Evolutionary conservation across 2,329 filamentous ascomycete species (phyloP), one percentile per base, ranked within the genome.

Genomic region (Nigrospora oryzae): DNA sequence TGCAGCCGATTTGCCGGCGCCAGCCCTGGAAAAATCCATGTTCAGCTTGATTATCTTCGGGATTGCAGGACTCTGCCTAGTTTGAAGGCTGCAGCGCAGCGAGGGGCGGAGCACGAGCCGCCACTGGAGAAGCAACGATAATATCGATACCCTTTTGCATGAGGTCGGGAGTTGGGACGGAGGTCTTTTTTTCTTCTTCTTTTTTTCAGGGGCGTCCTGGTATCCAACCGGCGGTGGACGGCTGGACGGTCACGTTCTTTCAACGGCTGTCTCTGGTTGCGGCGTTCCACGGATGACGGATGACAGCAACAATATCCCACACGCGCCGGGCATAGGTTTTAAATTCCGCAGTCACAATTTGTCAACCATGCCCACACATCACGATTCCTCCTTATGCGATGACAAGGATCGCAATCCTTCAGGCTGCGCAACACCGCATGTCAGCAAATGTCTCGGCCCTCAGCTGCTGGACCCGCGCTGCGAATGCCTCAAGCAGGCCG

Each of bases 21-120:
- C 44, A 38, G 35, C 41, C 11, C n/a, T 49, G 31, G 47, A 49
- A 36, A 49, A 49, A 37, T 49, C 47, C 23, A 46, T 49, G 39
- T 49, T 49, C 44, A 49, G 47, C 39, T 40, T 49, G 23, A 46
- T 49, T 34, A 42, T 49, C n/a, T 49, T 49, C 19, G 47, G 47
- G 11, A 38, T 49, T 16, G 47, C 47, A n/a, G 47, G 47, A 23
- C 47, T 49, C 34, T 49, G 47, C 38, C 39, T 49, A 15, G 14
- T 49, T n/a, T 49, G 23, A 28, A 45, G 44, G 16, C 13, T 30
- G 30, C 30, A 19, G 36, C n/a, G 32, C 31, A 30, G 23, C 15
- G 38, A 41, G 14, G n/a, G 37, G 36, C 36, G 43, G 37, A 16
- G 31, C n/a, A 38, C 31, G 23, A 28, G 23, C 23, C 23, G 23